Evolutionary conservation across 768 basidiomycete genomes (phyloP), one percentile per base, ranked within the genome.

Genomic region (Steccherinum ochraceum): DNA sequence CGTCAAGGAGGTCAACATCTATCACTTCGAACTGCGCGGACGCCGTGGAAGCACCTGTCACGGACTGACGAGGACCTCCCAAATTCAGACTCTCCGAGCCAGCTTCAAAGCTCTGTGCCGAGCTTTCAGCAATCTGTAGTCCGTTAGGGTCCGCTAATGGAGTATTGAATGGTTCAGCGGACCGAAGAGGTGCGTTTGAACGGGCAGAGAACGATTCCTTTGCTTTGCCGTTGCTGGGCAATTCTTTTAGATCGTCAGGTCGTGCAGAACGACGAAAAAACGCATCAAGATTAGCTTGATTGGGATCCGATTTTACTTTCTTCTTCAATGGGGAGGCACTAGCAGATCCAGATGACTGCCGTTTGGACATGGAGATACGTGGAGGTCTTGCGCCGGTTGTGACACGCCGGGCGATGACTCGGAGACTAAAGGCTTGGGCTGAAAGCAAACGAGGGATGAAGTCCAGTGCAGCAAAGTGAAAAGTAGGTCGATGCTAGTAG

Each of bases 1-100:
- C 60, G 48, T 64, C 64, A 40, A 61, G 46, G 30, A 60, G 55
- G 56, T 69, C 68, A n/a, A 69, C 61, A 54, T 68, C 65, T 57
- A 67, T 69, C 46, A 68, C 59, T 49, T 62, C 61, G 13, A 46
- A 30, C 7, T 16, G 30, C 30, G 30, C 30, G 30, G 30, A 35
- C 16, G 16, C 30, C 30, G 30, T 35, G 30, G 30, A 35, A 16
- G 30, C 30, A 35, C 7, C 16, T 35, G 30, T 35, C 30, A 35
- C 16, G 30, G 30, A 7, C 7, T 7, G 30, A 7, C 30, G 30
- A 35, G 30, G 7, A 35, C 30, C 30, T 59, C 60, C 7, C 62
- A 48, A 30, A 50, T 49, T 51, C 58, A 59, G 13, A 61, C 63
- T 35, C 30, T 35, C 16, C 30, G 7, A 7, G 30, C 30, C 30